phyloP scores from a whole-genome alignment of 257 asterid genomes.

The Capsicum pubescens region DNA sequence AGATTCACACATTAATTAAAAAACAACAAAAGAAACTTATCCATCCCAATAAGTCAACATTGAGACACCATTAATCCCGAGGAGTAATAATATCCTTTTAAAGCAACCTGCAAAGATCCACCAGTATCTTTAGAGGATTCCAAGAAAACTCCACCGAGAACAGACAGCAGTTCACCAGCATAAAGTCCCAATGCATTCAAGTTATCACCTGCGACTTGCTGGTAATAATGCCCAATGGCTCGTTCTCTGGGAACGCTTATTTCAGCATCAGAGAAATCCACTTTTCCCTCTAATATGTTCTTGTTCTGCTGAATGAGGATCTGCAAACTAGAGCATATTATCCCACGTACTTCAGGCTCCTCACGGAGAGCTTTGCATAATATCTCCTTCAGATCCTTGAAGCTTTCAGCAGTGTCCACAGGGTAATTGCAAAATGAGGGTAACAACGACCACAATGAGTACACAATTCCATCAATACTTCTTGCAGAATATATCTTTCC shows the following conservation, averaged over 20 bases:
- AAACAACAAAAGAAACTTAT: not conserved
- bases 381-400: conserved; percentile 59
- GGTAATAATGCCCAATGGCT: conserved; percentile 58
- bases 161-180: conserved; percentile 57
- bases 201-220: conserved; percentile 62
- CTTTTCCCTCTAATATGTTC: conserved; percentile 58
- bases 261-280: conserved; percentile 42
- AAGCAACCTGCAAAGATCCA: conserved; percentile 65
- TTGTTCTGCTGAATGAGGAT: conserved; percentile 84
- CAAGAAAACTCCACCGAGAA: conserved; percentile 57
- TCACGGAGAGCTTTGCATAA: conserved; percentile 65
- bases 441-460: conserved; percentile 89
- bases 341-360: conserved; percentile 69
- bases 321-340: conserved; percentile 82
- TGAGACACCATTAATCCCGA: not conserved
- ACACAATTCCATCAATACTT: conserved; percentile 64
- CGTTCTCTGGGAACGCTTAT: conserved; percentile 53
- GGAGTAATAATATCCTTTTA: not conserved
- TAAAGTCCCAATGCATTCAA: conserved; percentile 63
- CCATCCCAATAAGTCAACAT: not conserved
- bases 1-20: not conserved
- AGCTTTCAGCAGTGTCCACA: conserved; percentile 74
- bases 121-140: conserved; percentile 71
- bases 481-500: conserved; percentile 70
- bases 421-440: conserved; percentile 97